A percentile compares a stretch with the other conserved stretches of the same genome.
phyloP scores from a whole-genome alignment of 2,329 filamentous ascomycete species.

The Botryotinia calthae region DNA sequence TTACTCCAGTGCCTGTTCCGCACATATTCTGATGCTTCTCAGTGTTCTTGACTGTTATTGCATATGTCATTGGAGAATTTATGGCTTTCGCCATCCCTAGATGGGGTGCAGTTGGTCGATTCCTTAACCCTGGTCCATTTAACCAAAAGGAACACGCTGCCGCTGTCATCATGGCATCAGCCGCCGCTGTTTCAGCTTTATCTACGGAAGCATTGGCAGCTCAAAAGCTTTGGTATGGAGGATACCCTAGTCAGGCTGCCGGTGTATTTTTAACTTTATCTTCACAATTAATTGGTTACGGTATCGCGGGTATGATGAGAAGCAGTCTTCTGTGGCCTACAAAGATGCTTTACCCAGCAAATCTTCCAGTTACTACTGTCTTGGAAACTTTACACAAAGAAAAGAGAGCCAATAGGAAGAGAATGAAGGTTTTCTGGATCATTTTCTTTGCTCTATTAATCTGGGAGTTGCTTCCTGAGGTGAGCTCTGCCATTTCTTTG shows the following conservation, averaged over 20 bases:
- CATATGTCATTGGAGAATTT: conserved; percentile 43
- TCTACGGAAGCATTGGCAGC: conserved; percentile 72
- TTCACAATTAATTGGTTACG: conserved; percentile 62
- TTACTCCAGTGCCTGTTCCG: not conserved
- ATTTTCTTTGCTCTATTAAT: conserved; percentile 29
- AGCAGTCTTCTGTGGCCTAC: conserved; percentile 59
- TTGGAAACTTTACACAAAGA: conserved; percentile 43
- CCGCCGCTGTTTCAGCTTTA: conserved; percentile 44
- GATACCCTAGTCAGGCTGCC: conserved; percentile 44
- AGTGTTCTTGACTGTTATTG: conserved; percentile 46
- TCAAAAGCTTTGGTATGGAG: conserved; percentile 53
- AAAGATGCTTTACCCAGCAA: conserved; percentile 63
- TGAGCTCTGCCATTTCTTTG: not conserved
- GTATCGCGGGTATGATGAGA: conserved; percentile 57
- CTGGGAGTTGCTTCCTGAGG: conserved; percentile 24
- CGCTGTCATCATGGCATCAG: conserved; percentile 55
- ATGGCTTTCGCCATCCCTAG: conserved; percentile 38
- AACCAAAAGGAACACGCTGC: conserved; percentile 68
- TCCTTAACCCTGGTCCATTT: conserved; percentile 64
- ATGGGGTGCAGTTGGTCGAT: conserved; percentile 44
- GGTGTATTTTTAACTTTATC: conserved; percentile 55
- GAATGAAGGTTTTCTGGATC: conserved; percentile 37
- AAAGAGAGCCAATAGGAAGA: conserved; percentile 42
- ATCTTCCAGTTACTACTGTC: conserved; percentile 46
- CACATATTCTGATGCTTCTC: not conserved